Conservation (phyloP, 1,284 basidiomycete genomes). For the Trichosporon asahii region DNA sequence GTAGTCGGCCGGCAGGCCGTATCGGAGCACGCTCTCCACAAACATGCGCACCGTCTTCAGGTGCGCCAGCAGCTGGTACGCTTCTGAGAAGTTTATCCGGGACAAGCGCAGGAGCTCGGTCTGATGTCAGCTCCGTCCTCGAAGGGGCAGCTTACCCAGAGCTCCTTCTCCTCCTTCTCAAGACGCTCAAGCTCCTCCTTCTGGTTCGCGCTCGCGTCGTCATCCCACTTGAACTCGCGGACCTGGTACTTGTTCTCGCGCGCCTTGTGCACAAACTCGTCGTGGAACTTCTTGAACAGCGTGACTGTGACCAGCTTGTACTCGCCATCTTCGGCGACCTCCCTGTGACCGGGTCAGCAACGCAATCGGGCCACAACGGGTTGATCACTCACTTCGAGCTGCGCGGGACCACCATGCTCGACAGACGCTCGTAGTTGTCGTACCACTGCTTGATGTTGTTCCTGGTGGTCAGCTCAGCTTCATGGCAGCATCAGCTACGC, state of each 20-base stretch:
- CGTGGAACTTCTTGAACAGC: slow-evolving; percentile 84
- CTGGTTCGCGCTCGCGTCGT: slow-evolving; percentile 77
- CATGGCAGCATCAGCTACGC: slow-evolving; percentile 13
- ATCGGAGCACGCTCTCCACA: slow-evolving; percentile 91
- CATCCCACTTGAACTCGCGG: slow-evolving; percentile 90
- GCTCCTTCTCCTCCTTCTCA: slow-evolving; percentile 87
- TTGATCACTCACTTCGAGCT: slow-evolving; percentile 67
- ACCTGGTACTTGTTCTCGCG: slow-evolving; percentile 95
- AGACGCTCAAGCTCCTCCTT: slow-evolving; percentile 75
- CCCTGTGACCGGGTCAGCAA: slow-evolving; percentile 37
- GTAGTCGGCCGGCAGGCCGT: slow-evolving; percentile 92
- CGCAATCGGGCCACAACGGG: neutral
- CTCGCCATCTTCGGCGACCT: slow-evolving; percentile 80
- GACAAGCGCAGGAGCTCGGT: slow-evolving; percentile 90
- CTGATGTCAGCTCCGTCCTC: slow-evolving; percentile 57
- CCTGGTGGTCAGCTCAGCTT: slow-evolving; percentile 54
- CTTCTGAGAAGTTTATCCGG: slow-evolving; percentile 94
- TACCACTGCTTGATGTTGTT: slow-evolving; percentile 84
- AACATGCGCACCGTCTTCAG: slow-evolving; percentile 88
- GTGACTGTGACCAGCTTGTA: slow-evolving; percentile 84
- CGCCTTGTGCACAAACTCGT: slow-evolving; percentile 91
- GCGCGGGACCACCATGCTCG: slow-evolving; percentile 91
- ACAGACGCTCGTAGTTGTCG: slow-evolving; percentile 79
- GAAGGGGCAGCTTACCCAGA: slow-evolving; percentile 81
- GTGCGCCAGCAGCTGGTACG: slow-evolving; percentile 90